Conservation (phyloP, 2,329 filamentous ascomycete species). For the Triangularia verruculosa region DNA sequence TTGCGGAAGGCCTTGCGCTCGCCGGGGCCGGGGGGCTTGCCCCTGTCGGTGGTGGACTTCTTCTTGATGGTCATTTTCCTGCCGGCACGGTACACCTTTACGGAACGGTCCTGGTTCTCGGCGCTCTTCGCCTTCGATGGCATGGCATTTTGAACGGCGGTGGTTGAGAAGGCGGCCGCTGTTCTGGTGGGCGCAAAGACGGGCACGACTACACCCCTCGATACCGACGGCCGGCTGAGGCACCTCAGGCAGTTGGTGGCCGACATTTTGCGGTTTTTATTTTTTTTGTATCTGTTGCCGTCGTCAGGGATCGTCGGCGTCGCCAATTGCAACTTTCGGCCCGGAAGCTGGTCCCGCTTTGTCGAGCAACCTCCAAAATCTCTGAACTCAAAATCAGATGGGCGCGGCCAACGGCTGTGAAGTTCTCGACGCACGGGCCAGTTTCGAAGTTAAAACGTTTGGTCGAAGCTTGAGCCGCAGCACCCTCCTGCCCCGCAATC, state of each 20-base stretch:
- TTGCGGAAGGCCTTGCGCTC: slow-evolving; percentile 87
- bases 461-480: background rate
- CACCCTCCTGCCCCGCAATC: slow-evolving; percentile 7
- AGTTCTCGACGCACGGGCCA: slow-evolving; percentile 23
- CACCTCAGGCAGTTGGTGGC: slow-evolving; percentile 58
- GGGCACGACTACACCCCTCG: slow-evolving; percentile 28
- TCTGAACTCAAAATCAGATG: slow-evolving; percentile 19
- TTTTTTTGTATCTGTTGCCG: slow-evolving; percentile 8
- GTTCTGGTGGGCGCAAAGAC: background rate
- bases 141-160: slow-evolving; percentile 26
- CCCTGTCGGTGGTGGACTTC: slow-evolving; percentile 48
- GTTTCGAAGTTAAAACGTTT: background rate
- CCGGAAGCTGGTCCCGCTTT: slow-evolving; percentile 12
- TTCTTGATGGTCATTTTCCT: slow-evolving; percentile 40
- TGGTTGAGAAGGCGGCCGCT: slow-evolving; percentile 45
- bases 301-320: slow-evolving; percentile 7
- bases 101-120: slow-evolving; percentile 22
- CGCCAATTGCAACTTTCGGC: slow-evolving; percentile 21
- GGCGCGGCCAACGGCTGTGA: slow-evolving; percentile 9
- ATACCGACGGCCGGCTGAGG: slow-evolving; percentile 45
- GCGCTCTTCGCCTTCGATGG: background rate
- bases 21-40: slow-evolving; percentile 63
- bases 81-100: slow-evolving; percentile 31
- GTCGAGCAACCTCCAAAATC: slow-evolving; percentile 5
- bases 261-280: slow-evolving; percentile 43